Evolutionary conservation across 2,329 filamentous ascomycete species (phyloP).

Genomic region (Neofusicoccum laricinum): DNA sequence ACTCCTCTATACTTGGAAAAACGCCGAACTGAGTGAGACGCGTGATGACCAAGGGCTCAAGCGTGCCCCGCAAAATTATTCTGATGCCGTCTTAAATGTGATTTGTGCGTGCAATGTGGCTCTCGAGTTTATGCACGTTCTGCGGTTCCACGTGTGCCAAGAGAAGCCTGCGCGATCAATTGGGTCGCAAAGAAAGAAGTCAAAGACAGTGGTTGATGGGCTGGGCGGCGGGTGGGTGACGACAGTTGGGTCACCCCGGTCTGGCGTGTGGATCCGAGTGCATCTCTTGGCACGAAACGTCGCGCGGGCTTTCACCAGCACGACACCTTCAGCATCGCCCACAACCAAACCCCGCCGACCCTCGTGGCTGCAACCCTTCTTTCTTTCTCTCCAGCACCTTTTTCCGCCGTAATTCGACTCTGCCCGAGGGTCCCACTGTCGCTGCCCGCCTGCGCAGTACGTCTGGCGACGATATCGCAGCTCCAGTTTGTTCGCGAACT

Average conservation of each 20-base stretch:
- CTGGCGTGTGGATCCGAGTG: not conserved
- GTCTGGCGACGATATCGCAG: not conserved
- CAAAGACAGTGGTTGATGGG: not conserved
- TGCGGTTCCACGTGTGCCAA: too few species aligned
- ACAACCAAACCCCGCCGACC: slow-evolving; percentile 2
- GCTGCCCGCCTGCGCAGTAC: not conserved
- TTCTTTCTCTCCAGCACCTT: slow-evolving; percentile 18
- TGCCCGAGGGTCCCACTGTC: slow-evolving; percentile 1
- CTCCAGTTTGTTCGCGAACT: slow-evolving; percentile 10
- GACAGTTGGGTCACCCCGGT: not conserved
- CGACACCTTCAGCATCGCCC: slow-evolving; percentile 8
- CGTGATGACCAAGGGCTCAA: not conserved
- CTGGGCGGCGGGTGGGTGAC: not conserved
- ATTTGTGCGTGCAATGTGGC: not conserved
- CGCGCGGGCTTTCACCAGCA: slow-evolving; percentile 12
- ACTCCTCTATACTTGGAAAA: not conserved
- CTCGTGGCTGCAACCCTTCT: slow-evolving; percentile 8
- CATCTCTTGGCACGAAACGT: slow-evolving; percentile 7
- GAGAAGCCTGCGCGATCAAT: not conserved
- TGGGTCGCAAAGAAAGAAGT: not conserved
- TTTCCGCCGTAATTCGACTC: slow-evolving; percentile 30
- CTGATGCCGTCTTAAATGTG: not conserved
- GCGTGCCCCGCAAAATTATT: not conserved
- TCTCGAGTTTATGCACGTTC: not conserved
- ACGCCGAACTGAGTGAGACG: not conserved